phyloP scores from a whole-genome alignment of 2,329 filamentous ascomycete genomes.

The Coniochaeta sp. region DNA sequence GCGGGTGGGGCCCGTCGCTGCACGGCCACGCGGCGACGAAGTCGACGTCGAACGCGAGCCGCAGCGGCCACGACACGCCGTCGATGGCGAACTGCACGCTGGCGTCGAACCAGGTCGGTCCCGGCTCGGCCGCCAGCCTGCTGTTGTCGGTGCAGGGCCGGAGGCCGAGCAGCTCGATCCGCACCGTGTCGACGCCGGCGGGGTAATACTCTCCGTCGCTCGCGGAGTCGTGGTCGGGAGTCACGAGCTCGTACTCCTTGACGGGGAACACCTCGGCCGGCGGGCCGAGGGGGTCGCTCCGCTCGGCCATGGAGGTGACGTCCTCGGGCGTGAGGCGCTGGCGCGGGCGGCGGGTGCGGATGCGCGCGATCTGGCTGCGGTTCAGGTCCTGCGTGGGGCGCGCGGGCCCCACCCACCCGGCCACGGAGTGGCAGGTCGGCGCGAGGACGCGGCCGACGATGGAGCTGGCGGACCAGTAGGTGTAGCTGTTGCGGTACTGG shows the following conservation, averaged over 20 bases:
- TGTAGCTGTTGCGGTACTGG: constrained; percentile 66
- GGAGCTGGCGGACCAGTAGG: constrained; percentile 66
- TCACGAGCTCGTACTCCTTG: constrained; percentile 57
- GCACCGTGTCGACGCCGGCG: constrained; percentile 60
- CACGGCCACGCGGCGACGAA: constrained; percentile 62
- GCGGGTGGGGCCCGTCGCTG: constrained; percentile 54
- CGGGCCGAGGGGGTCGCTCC: constrained; percentile 64
- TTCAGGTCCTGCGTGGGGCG: constrained; percentile 60
- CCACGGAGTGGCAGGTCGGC: constrained; percentile 62
- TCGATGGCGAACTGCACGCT: constrained; percentile 57
- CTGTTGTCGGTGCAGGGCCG: constrained; percentile 26
- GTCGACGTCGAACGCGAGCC: constrained; percentile 56
- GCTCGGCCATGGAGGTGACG: constrained; percentile 56
- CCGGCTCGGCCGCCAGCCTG: constrained; percentile 8
- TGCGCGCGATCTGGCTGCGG: constrained; percentile 62
- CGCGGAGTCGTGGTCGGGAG: constrained; percentile 40
- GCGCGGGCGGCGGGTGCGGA: constrained; percentile 52
- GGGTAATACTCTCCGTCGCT: constrained; percentile 33
- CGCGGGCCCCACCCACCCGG: constrained; percentile 69
- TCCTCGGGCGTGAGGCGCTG: constrained; percentile 47
- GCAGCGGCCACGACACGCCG: constrained; percentile 55
- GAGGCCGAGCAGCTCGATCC: constrained; percentile 61
- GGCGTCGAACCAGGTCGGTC: constrained; percentile 49
- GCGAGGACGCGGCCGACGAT: constrained; percentile 72
- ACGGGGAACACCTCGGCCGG: constrained; percentile 55